Evolutionary conservation across 2,329 filamentous ascomycete genomes (phyloP).

Genomic region (Hymenoscyphus occultus): DNA sequence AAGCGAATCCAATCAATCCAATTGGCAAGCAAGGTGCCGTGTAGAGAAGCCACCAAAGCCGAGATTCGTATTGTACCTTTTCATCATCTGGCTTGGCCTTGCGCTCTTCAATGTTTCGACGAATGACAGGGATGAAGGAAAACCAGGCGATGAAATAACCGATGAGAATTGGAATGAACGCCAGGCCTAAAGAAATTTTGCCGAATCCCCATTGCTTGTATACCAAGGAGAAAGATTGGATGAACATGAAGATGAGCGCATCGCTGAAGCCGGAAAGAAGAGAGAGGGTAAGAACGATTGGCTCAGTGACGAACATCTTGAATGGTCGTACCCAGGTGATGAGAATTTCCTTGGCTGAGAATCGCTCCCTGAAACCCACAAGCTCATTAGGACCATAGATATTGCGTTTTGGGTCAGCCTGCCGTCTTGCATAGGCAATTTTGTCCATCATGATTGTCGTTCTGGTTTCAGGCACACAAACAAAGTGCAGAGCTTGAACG

Average conservation of each 20-base stretch:
- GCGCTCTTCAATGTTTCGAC: conserved; percentile 51
- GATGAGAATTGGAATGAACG: conserved; percentile 64
- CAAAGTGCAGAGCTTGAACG: conserved; percentile 64
- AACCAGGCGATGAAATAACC: conserved; percentile 64
- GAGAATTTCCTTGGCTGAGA: conserved; percentile 56
- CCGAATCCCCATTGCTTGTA: conserved; percentile 65
- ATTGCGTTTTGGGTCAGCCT: conserved; percentile 51
- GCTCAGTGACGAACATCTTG: conserved; percentile 70
- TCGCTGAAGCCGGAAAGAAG: conserved; percentile 71
- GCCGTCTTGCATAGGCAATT: conserved; percentile 72
- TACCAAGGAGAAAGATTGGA: conserved; percentile 67
- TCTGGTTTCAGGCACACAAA: conserved; percentile 75
- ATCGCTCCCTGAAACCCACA: conserved; percentile 55
- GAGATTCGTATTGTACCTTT: conserved; percentile 65
- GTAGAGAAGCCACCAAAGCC: conserved; percentile 63
- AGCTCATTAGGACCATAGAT: conserved; percentile 74
- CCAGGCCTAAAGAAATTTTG: conserved; percentile 53
- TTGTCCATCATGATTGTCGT: conserved; percentile 74
- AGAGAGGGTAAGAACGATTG: conserved; percentile 68
- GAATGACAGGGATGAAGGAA: conserved; percentile 56
- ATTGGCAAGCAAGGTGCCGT: conserved; percentile 60
- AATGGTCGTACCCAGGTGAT: conserved; percentile 62
- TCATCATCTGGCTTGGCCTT: conserved; percentile 51
- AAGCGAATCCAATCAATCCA: conserved; percentile 68
- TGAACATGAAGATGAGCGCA: conserved; percentile 74